Conservation (phyloP, 1,284 basidiomycete species). For the Stygiomarasmius scandens region DNA sequence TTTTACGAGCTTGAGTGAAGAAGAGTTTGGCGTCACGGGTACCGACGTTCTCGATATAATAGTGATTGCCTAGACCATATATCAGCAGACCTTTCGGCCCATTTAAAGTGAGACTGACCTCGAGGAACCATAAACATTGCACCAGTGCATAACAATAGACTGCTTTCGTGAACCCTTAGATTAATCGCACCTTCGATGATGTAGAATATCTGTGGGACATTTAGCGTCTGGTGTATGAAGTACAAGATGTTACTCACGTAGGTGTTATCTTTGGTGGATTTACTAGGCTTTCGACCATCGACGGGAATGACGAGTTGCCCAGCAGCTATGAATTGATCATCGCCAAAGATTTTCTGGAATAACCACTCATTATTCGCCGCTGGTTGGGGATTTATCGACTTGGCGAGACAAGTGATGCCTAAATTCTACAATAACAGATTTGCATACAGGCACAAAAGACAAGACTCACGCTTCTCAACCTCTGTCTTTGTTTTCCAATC, state of each 20-base stretch:
- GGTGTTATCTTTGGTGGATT: conserved; percentile 91
- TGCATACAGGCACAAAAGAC: background rate
- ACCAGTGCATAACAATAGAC: conserved; percentile 78
- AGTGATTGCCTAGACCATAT: conserved; percentile 73
- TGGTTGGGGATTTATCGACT: conserved; percentile 60
- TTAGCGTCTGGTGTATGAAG: background rate
- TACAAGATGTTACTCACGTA: conserved; percentile 70
- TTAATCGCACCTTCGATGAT: conserved; percentile 87
- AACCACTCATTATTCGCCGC: conserved; percentile 71
- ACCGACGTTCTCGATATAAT: conserved; percentile 87
- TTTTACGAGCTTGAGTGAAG: conserved; percentile 91
- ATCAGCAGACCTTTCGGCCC: background rate
- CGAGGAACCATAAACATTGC: conserved; percentile 91
- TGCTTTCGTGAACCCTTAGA: conserved; percentile 80
- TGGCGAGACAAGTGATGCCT: conserved; percentile 80
- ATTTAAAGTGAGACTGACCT: conserved; percentile 51
- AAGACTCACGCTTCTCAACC: conserved; percentile 67
- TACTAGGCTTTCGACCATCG: conserved; percentile 80
- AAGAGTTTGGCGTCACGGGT: conserved; percentile 83
- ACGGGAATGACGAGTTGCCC: conserved; percentile 86
- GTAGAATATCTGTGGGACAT: conserved; percentile 75
- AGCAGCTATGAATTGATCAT: conserved; percentile 88
- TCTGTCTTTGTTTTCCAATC: conserved; percentile 69
- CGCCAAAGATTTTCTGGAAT: conserved; percentile 96
- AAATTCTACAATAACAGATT: conserved; percentile 6